Evolutionary conservation across 1,284 basidiomycete species (phyloP).

Genomic region (Cryptococcus sp.): DNA sequence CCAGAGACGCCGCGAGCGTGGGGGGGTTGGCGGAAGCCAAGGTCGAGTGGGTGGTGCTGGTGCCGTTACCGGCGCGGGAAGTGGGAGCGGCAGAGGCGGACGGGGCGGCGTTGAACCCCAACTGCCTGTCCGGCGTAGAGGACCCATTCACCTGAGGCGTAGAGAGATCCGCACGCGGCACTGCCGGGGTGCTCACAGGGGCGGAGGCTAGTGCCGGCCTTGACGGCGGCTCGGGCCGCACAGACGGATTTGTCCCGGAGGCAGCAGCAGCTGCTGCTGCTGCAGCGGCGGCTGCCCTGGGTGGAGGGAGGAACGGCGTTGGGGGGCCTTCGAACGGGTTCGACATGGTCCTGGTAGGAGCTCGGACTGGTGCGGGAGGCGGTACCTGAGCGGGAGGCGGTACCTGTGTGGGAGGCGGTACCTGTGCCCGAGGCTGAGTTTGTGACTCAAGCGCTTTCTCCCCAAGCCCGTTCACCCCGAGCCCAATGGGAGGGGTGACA

Average conservation of each 20-base stretch:
- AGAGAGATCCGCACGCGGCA: neutral
- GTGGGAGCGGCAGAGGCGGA: neutral
- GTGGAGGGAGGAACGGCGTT: neutral
- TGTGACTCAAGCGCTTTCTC: no score
- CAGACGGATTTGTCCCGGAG: no score
- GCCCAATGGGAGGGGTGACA: no score
- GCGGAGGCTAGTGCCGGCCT: neutral
- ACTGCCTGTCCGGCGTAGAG: slow-evolving; percentile 4
- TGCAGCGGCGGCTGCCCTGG: neutral
- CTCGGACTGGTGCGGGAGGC: no score
- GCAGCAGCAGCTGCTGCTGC: no score
- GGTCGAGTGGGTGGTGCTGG: neutral
- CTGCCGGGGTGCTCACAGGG: neutral
- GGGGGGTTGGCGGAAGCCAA: neutral
- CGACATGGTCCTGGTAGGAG: no score
- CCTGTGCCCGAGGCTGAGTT: no score
- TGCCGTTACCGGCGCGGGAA: neutral
- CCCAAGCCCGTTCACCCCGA: no score
- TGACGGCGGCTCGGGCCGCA: no score
- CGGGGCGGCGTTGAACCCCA: slow-evolving; percentile 6
- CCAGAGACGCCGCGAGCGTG: neutral
- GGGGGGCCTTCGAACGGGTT: neutral
- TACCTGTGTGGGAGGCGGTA: no score
- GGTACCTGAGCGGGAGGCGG: no score
- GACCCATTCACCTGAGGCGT: neutral